Evolutionary conservation across 164 flowering plant genomes (phyloP), one percentile per base, ranked within the genome.

Genomic region (Macadamia integrifolia): DNA sequence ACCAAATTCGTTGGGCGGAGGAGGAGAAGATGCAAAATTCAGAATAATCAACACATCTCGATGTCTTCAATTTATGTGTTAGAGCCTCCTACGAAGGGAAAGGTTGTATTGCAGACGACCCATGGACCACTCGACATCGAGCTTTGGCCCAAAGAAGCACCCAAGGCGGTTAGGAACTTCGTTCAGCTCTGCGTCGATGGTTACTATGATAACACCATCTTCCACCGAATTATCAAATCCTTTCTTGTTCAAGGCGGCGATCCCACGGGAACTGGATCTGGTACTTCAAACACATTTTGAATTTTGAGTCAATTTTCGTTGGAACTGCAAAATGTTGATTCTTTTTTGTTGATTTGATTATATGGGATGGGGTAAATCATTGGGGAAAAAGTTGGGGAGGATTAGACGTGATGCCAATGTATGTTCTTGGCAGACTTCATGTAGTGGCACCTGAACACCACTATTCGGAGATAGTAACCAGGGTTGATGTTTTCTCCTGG

Each of bases 71-170:
- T 90, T 6, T 94, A 92, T 83, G 90, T 90, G 11, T 76, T 78
- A 60, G 98, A 91, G 80, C 98, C 98, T 6, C 95, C 97, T 75
- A 94, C 97, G 76, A 90, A 78, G 80, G 98, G 98, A 55, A 94
- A 94, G 77, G 96, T 94, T 68, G 76, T 88, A 13, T 15, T 92
- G 77, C 77, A 80, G 66, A 92, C 98, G 57, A 90, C 84, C 12
- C 73, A 85, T 66, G 97, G 98, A 0, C 89, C 98, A 1, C 69
- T 94, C 2, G 97, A 94, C 79, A 86, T 94, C 62, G 98, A 92
- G 83, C 86, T 94, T 1, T 94, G 98, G 98, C 97, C 98, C 3
- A 92, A 92, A 65, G 97, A 94, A 76, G 97, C 98, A 0, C 97
- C 98, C 12, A 94, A 92, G 68, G 92, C 98, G 53, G 86, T 79